phyloP scores from a whole-genome alignment of 2,329 filamentous ascomycete genomes.

The Aureobasidium mangrovei region DNA sequence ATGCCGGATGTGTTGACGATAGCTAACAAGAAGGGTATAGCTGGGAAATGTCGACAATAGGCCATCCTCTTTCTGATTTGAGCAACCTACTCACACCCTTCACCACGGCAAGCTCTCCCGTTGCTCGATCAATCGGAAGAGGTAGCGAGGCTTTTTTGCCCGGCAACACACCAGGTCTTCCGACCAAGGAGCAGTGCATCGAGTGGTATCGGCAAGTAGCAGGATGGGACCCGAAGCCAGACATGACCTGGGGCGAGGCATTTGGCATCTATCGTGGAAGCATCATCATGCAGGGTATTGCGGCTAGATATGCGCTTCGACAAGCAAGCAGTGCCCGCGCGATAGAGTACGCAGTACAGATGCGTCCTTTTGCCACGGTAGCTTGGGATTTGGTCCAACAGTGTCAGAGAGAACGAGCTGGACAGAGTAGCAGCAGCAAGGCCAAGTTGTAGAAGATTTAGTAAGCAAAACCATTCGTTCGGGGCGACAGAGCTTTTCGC shows the following conservation, averaged over 20 bases:
- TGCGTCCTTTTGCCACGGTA: conserved; percentile 63
- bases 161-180: conserved; percentile 57
- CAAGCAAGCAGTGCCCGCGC: conserved; percentile 83
- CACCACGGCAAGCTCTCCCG: conserved; percentile 31
- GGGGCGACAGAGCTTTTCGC: no score
- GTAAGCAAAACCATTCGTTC: no score
- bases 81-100: conserved; percentile 60
- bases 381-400: conserved; percentile 65
- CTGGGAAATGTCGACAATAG: conserved; percentile 98
- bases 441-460: conserved; percentile 27
- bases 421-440: conserved; percentile 22
- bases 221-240: conserved; percentile 59
- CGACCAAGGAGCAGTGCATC: conserved; percentile 49
- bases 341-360: conserved; percentile 58
- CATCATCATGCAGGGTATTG: conserved; percentile 79
- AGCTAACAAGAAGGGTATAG: conserved; percentile 15
- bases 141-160: conserved; percentile 49
- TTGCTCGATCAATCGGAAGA: conserved; percentile 31
- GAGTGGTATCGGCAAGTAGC: conserved; percentile 59
- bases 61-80: conserved; percentile 88
- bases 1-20: background rate
- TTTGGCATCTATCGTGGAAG: conserved; percentile 52
- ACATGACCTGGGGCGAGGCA: conserved; percentile 55
- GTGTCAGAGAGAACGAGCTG: conserved; percentile 23
- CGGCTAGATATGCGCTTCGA: conserved; percentile 70